Evolutionary conservation across 352 stramenopile genomes (phyloP), one percentile per base, ranked within the genome.

Genomic region (Phytopythium helicoides): DNA sequence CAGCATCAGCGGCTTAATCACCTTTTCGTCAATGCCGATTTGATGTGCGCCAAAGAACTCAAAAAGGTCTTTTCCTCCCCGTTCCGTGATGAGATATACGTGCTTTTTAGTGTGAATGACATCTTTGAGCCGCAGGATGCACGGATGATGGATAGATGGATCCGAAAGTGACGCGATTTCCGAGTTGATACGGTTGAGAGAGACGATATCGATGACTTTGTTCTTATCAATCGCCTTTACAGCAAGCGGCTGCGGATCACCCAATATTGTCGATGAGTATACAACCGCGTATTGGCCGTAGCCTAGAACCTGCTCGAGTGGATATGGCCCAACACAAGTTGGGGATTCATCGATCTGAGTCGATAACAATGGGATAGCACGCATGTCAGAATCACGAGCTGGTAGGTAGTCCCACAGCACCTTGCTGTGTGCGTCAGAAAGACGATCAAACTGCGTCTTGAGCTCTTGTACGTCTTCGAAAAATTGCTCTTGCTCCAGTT

Each of bases 221-320:
- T 82, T 71, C 58, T 96, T 96, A 60, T 91, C 69, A 22, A 95
- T 91, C 23, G 83, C 76, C 56, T 96, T 96, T 40, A 95, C 60
- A 1, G 87, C 87, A 23, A 91, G 67, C 2, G 45, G 45, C 1
- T 66, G 40, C 3, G 63, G 19, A 0, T 62, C 39, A 10, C 69
- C 58, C 0, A 60, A 50, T 15, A 23, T 48, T 12, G 55, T 64
- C 10, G 71, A 76, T 6, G 66, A 70, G 50, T 88, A 88, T 34
- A 96, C 87, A 12, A 72, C 69, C 6, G 85, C 86, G 65, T 94
- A 95, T 46, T 95, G 82, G 11, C 87, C 87, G 54, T 94, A 88
- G 8, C 87, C 87, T 14, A 96, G 63, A 16, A 86, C 73, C 35
- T 85, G 61, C 7, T 78, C 68, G 2, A 95, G 58, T n/a, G 65